These are phyloP conservation scores for Torrubiella hemipterigena DNA, from an alignment of 2,329 filamentous ascomycete species.

Conservation along the genomic window DNA sequence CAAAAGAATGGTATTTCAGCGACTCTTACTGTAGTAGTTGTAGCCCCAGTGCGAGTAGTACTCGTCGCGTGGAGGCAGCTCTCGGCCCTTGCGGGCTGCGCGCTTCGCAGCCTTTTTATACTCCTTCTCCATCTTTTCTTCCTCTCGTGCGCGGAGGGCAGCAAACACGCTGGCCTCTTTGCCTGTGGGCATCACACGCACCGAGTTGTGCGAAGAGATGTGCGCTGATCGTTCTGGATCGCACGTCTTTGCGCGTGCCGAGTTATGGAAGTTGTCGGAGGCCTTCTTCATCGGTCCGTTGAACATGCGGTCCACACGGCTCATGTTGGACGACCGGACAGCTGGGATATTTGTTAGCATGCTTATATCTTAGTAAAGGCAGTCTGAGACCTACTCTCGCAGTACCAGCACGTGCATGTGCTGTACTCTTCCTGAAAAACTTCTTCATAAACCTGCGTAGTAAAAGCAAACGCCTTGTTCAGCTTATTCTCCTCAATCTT, in stretches of 20 bases:
- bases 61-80: conserved; percentile 31
- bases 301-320: conserved; percentile 28
- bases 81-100: conserved; percentile 35
- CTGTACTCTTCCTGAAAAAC: conserved; percentile 55
- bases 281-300: conserved; percentile 9
- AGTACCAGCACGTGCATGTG: conserved; percentile 77
- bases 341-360: not conserved
- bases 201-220: conserved; percentile 62
- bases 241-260: conserved; percentile 35
- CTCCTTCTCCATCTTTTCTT: conserved; percentile 32
- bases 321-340: conserved; percentile 26
- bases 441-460: conserved; percentile 56
- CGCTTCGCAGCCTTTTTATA: conserved; percentile 43
- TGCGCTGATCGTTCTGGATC: conserved; percentile 50
- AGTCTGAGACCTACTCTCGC: conserved; percentile 42
- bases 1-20: not conserved
- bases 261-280: conserved; percentile 31
- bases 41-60: conserved; percentile 45
- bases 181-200: conserved; percentile 19
- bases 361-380: not conserved
- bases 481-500: conserved; percentile 62
- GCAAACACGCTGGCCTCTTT: conserved; percentile 5
- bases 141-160: conserved; percentile 9
- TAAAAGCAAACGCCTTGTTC: conserved; percentile 58
- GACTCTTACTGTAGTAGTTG: conserved; percentile 24